phyloP scores from a whole-genome alignment of 768 basidiomycete genomes.

The Psilocybe sp. region DNA sequence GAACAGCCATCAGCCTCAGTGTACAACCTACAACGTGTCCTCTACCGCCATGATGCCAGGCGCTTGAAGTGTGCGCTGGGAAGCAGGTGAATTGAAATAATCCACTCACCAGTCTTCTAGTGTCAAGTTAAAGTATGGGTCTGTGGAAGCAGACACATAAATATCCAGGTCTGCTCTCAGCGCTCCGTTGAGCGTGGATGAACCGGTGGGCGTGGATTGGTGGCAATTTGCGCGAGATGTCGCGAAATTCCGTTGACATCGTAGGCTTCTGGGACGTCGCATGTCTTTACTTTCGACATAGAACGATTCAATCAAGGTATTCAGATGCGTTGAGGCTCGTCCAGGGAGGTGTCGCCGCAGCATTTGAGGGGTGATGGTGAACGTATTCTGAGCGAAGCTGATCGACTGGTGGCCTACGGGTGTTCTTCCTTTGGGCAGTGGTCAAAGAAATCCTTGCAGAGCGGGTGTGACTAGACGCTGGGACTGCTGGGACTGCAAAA shows the following conservation, averaged over 20 bases:
- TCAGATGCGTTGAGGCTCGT: conserved; percentile 1
- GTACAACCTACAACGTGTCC: too few species aligned
- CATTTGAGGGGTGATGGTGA: too few species aligned
- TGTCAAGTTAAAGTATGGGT: conserved; percentile 26
- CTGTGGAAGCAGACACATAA: conserved; percentile 20
- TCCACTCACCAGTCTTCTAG: conserved; percentile 23
- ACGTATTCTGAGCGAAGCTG: too few species aligned
- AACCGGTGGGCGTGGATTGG: background rate
- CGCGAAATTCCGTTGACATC: background rate
- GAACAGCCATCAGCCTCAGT: too few species aligned
- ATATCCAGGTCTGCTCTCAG: conserved; percentile 15
- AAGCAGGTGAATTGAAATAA: background rate
- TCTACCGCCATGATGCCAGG: background rate
- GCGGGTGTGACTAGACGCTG: too few species aligned
- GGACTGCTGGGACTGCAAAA: too few species aligned
- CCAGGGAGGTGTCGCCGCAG: background rate
- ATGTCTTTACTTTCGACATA: background rate
- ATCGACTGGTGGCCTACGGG: too few species aligned
- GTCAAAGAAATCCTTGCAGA: too few species aligned
- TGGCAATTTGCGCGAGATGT: background rate
- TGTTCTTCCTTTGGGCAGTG: too few species aligned
- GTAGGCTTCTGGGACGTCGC: background rate
- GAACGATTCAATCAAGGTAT: background rate
- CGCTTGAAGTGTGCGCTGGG: background rate
- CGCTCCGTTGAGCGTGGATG: conserved; percentile 1